phyloP scores from a whole-genome alignment of 2,329 filamentous ascomycete species.

The Balansia obtecta region DNA sequence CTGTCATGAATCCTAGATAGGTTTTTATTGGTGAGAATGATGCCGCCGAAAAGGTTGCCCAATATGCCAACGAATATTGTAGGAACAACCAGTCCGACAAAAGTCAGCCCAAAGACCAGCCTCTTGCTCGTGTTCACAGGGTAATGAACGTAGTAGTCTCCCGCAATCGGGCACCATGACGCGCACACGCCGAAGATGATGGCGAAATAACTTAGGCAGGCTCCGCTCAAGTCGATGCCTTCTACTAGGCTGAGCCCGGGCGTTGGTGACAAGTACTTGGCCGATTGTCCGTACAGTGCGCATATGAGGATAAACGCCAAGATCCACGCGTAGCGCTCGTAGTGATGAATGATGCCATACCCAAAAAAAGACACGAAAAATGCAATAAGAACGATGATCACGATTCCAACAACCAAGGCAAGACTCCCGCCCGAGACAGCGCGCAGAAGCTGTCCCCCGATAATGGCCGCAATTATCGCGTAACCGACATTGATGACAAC shows the following conservation, averaged over 20 bases:
- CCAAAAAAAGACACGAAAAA: constrained; percentile 12
- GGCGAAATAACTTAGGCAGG: constrained; percentile 10
- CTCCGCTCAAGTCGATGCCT: constrained; percentile 7
- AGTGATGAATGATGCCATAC: constrained; percentile 12
- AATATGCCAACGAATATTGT: constrained; percentile 9
- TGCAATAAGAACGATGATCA: constrained; percentile 11
- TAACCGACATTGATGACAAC: constrained; percentile 12
- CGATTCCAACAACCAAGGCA: constrained; percentile 11
- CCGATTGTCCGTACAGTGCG: constrained; percentile 10
- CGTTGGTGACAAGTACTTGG: constrained; percentile 6
- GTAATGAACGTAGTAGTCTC: constrained; percentile 10
- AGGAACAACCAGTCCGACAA: constrained; percentile 8
- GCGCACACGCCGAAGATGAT: constrained; percentile 10
- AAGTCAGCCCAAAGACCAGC: constrained; percentile 9
- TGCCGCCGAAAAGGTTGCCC: constrained; percentile 7
- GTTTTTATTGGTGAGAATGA: not conserved
- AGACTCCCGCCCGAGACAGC: constrained; percentile 12
- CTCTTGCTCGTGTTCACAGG: constrained; percentile 8
- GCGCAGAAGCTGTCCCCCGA: constrained; percentile 11
- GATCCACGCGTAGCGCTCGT: constrained; percentile 12
- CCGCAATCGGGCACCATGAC: constrained; percentile 8
- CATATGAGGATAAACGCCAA: constrained; percentile 11
- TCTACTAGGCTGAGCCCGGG: not conserved
- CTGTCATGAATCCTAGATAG: not conserved
- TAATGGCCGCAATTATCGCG: constrained; percentile 10